phyloP scores from a whole-genome alignment of 164 flowering plant species.

The Magnolia kwangsiensis region DNA sequence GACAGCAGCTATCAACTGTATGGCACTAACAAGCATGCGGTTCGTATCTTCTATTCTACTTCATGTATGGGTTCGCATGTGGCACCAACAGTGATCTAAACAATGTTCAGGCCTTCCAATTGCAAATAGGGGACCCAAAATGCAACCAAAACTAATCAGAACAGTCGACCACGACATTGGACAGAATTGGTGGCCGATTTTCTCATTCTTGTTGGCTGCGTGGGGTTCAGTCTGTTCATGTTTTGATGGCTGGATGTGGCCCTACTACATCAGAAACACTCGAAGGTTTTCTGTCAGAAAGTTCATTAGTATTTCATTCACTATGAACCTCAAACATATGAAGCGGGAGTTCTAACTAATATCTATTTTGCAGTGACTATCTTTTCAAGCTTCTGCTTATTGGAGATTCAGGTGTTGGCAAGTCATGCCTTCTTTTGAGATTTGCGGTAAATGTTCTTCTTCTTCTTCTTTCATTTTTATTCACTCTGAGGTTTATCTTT shows the following conservation, averaged over 20 bases:
- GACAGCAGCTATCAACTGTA: too few species aligned
- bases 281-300: too few species aligned
- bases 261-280: neutral
- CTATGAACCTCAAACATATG: neutral
- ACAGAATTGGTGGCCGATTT: neutral
- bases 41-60: too few species aligned
- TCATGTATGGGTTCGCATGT: too few species aligned
- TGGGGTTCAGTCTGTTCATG: neutral
- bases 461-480: too few species aligned
- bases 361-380: conserved; percentile 30
- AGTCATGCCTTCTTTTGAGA: conserved; percentile 40
- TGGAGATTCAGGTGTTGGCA: conserved; percentile 45
- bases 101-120: neutral
- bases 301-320: neutral
- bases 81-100: neutral
- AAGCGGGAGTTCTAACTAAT: neutral
- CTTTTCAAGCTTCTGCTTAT: conserved; percentile 42
- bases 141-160: neutral
- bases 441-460: conserved; percentile 27
- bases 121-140: neutral
- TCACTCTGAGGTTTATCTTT: neutral
- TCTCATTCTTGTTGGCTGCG: neutral
- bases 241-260: too few species aligned
- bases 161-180: neutral
- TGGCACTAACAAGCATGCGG: too few species aligned